phyloP scores from a whole-genome alignment of 2,329 filamentous ascomycete genomes.

The Microsporum ferrugineum region DNA sequence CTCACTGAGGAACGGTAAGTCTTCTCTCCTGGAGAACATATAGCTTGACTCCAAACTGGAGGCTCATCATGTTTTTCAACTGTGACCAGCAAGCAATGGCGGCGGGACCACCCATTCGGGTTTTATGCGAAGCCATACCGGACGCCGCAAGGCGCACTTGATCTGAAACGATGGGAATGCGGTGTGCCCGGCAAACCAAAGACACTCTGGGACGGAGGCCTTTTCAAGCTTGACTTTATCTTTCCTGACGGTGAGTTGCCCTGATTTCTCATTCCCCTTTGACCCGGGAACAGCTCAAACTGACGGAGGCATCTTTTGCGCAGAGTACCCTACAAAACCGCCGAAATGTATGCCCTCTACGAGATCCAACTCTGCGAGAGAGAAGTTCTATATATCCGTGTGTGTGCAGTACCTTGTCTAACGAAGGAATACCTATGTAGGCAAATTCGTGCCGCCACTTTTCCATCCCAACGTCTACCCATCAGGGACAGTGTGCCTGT shows the following conservation, averaged over 20 bases:
- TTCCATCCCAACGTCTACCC: constrained; percentile 99
- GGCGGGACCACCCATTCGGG: constrained; percentile 90
- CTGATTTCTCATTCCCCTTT: not conserved
- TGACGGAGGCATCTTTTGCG: constrained; percentile 1
- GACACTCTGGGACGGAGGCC: constrained; percentile 93
- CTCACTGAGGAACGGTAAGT: constrained; percentile 75
- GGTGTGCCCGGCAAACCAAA: constrained; percentile 92
- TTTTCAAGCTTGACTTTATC: constrained; percentile 85
- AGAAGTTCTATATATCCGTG: not conserved
- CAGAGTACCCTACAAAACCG: constrained; percentile 96
- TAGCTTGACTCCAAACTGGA: constrained; percentile 1
- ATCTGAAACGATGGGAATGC: constrained; percentile 94
- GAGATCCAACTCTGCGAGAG: not conserved
- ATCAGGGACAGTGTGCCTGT: constrained; percentile 92
- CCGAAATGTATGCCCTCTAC: constrained; percentile 69
- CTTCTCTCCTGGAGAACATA: not conserved
- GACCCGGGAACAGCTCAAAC: not conserved
- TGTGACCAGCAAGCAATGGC: constrained; percentile 77
- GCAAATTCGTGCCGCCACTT: constrained; percentile 90
- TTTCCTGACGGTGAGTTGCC: constrained; percentile 77
- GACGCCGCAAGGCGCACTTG: constrained; percentile 66
- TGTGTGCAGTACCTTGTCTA: not conserved
- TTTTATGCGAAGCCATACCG: constrained; percentile 88
- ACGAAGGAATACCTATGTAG: constrained; percentile 36
- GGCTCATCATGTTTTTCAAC: constrained; percentile 9